Base-by-base conservation (phyloP, 352 stramenopile genomes). In the Stephanocyclus meneghinianus region DNA sequence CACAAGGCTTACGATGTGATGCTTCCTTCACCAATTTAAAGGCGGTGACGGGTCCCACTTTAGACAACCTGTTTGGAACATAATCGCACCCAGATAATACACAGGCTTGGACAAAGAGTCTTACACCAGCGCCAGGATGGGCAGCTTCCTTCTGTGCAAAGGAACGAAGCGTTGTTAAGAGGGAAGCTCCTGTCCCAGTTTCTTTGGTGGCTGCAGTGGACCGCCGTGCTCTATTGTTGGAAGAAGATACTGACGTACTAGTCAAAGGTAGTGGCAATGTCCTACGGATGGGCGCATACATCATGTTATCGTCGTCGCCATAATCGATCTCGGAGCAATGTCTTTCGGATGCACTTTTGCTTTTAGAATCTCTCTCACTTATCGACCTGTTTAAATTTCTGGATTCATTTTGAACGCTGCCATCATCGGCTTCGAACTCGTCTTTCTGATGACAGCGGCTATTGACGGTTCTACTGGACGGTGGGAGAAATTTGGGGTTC, bases 51-150 rank as follows among this genome's bases (percentile, higher is more conserved):
- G 86, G 71, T n/a, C 90, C 90, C 13, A 93, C 76, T 51, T 88
- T 88, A 15, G 73, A 61, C 3, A 93, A 59, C 26, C 83, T 63
- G 69, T 86, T 90, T 11, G 82, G 78, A 10, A 84, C 78, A 76
- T 95, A 95, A 80, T 95, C 91, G 65, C 91, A 95, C 40, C 91
- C 91, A 26, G 84, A 77, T 16, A 95, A 65, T 11, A 95, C 78
- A 70, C 87, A 93, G 18, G 87, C 82, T 74, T 95, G 91, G 2
- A 95, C 87, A 72, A 95, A 95, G 1, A 93, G 75, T 51, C 91
- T 71, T 9, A 83, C 81, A 16, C 88, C 88, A 57, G 76, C 50
- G 37, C 89, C 88, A 50, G 76, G 76, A 13, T 82, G 40, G 63
- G 59, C 56, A 13, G 61, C 40, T 75, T 94, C 74, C 65, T 75